Base-by-base conservation (phyloP, 768 basidiomycete species). In the Kwoniella europaea region DNA sequence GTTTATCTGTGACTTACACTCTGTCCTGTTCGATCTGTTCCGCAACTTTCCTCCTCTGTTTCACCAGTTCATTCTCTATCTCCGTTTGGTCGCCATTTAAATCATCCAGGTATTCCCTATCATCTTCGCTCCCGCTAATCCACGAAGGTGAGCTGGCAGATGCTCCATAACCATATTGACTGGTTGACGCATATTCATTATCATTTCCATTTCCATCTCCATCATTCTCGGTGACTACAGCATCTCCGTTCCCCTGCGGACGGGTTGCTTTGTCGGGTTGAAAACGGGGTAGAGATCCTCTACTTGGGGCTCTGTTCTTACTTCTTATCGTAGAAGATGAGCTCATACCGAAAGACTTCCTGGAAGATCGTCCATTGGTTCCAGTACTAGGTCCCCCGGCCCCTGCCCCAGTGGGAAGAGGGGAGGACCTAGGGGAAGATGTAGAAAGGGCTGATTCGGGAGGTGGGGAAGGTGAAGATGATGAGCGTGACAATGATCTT, bases 391-490 rank as follows among this genome's bases (percentile, higher is more conserved):
- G 22, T 55, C 54, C 54, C 3, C 20, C 54, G 16, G 10, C 42
- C n/a, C 59, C 59, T 0, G 3, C 42, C 44, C 59, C 59, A 20
- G 4, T 18, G 15, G 66, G 66, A 2, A 60, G 29, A 20, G 66
- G 66, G n/a, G 66, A 67, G 13, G 66, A 46, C 27, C 66, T 41
- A 12, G 56, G 43, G 10, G 66, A 52, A 22, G 52, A 61, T 29
- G 27, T 50, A 29, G 63, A 42, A 18, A 29, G 50, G 15, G 61
- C 20, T 24, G 61, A 43, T 27, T 44, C 57, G 22, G 78, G 78
- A 41, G 78, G 75, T 27, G 80, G 80, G 24, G 80, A 81, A 7
- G 80, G 80, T 6, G 80, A 81, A 1, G 80, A 79, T n/a, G 80
- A 78, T 9, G 76, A 75, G 24, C 75, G 71, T 0, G 80, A 79